Conservation (phyloP, 2,329 filamentous ascomycete species). For the Colletotrichum sp. region DNA sequence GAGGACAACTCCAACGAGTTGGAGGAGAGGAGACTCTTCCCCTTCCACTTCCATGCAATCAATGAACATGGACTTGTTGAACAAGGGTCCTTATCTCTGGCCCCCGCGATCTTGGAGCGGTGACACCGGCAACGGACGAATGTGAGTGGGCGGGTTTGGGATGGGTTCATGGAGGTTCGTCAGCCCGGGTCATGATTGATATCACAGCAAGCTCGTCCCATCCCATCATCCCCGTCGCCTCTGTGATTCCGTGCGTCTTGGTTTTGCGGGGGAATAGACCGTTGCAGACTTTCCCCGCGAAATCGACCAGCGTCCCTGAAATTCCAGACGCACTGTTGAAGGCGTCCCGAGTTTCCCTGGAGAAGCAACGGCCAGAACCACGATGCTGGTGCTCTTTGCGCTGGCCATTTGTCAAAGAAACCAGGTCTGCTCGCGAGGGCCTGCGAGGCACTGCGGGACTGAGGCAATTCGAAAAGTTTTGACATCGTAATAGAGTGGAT, state of each 20-base stretch:
- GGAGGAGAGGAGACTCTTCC: neutral
- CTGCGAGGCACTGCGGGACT: conserved; percentile 1
- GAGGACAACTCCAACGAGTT: neutral
- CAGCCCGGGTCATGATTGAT: neutral
- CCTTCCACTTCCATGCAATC: neutral
- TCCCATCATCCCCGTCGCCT: neutral
- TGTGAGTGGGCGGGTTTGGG: neutral
- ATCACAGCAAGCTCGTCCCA: neutral
- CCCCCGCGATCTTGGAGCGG: conserved; percentile 19
- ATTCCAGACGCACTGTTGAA: neutral
- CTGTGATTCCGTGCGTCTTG: conserved; percentile 12
- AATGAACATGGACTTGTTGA: neutral
- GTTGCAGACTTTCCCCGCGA: conserved; percentile 20
- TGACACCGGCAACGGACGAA: conserved; percentile 12
- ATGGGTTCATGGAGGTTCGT: neutral
- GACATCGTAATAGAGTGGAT: conserved; percentile 21
- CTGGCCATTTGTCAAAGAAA: conserved; percentile 10
- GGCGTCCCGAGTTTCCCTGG: conserved; percentile 1
- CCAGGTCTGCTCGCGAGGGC: neutral
- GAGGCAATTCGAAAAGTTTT: conserved; percentile 14
- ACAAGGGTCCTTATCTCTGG: conserved; percentile 17
- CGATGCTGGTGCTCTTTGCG: neutral
- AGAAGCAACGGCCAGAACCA: neutral
- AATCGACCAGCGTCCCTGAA: conserved; percentile 10
- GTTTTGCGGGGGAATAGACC: conserved; percentile 20